A percentile compares a stretch with the other conserved stretches of the same genome.
phyloP scores from a whole-genome alignment of 116 monocot genomes.

The Trichopus zeylanicus region DNA sequence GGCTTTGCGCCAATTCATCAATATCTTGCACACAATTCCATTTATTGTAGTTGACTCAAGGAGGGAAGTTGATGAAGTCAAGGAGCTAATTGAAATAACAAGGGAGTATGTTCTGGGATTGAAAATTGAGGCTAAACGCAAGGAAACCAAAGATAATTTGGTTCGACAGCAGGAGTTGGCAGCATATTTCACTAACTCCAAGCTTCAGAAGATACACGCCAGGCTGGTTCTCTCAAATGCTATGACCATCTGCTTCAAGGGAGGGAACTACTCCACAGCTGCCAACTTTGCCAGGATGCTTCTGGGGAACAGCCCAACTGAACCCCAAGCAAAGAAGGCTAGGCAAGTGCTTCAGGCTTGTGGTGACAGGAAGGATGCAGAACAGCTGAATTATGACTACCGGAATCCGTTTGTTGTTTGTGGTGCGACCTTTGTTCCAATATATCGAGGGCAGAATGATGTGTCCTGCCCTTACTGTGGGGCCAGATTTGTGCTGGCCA shows the following conservation, averaged over 20 bases:
- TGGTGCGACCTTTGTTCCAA: slow-evolving; percentile 81
- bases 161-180: slow-evolving; percentile 78
- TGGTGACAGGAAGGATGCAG: slow-evolving; percentile 45
- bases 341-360: slow-evolving; percentile 73
- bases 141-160: slow-evolving; percentile 49
- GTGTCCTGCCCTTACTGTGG: slow-evolving; percentile 75
- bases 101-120: slow-evolving; percentile 82
- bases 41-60: slow-evolving; percentile 84
- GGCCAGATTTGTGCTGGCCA: slow-evolving; percentile 51
- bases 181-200: slow-evolving; percentile 88
- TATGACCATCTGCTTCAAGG: slow-evolving; percentile 73
- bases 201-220: slow-evolving; percentile 67
- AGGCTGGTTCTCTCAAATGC: slow-evolving; percentile 68
- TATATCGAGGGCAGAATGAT: slow-evolving; percentile 86
- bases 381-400: slow-evolving; percentile 64
- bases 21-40: slow-evolving; percentile 68
- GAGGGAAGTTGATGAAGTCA: slow-evolving; percentile 93
- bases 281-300: slow-evolving; percentile 82
- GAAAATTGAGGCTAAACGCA: slow-evolving; percentile 69
- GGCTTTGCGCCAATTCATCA: slow-evolving; percentile 64
- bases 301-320: slow-evolving; percentile 59
- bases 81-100: slow-evolving; percentile 70
- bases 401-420: slow-evolving; percentile 79
- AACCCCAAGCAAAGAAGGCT: slow-evolving; percentile 54
- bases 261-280: slow-evolving; percentile 51